Conservation (phyloP, 148 eudicot genomes). For the Polygonum aviculare region DNA sequence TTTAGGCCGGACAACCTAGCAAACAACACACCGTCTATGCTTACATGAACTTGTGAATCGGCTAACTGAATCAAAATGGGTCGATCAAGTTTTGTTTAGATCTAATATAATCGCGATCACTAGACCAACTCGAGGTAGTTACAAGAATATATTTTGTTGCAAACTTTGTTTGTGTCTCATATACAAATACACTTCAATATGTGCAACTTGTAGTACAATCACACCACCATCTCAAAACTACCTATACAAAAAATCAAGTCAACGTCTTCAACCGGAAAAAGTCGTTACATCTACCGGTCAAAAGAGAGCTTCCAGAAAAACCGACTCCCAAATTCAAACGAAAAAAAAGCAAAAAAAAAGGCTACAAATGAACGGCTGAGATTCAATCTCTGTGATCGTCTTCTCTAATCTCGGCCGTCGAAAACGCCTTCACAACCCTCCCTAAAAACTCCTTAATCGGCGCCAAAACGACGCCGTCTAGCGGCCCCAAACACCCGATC, state of each 20-base stretch:
- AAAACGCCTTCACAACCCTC: not conserved
- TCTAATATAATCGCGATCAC: no score
- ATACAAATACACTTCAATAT: not conserved
- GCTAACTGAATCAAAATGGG: no score
- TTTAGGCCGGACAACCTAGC: no score
- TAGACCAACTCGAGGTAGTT: no score
- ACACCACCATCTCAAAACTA: not conserved
- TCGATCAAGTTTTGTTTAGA: no score
- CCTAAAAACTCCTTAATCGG: not conserved
- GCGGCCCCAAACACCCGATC: constrained; percentile 6
- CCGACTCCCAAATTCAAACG: not conserved
- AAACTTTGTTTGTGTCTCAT: not conserved
- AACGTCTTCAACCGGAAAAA: not conserved
- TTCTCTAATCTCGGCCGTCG: not conserved
- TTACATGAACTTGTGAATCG: no score
- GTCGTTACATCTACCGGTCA: constrained; percentile 11
- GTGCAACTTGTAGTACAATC: not conserved
- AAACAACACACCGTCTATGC: no score
- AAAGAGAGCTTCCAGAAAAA: not conserved
- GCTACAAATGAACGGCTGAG: not conserved
- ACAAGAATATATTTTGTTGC: not conserved
- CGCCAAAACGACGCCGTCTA: constrained; percentile 6
- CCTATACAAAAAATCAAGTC: not conserved
- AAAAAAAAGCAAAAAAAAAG: not conserved
- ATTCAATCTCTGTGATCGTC: not conserved